Evolutionary conservation across 768 basidiomycete genomes (phyloP).

Genomic region (Suillus americanus): DNA sequence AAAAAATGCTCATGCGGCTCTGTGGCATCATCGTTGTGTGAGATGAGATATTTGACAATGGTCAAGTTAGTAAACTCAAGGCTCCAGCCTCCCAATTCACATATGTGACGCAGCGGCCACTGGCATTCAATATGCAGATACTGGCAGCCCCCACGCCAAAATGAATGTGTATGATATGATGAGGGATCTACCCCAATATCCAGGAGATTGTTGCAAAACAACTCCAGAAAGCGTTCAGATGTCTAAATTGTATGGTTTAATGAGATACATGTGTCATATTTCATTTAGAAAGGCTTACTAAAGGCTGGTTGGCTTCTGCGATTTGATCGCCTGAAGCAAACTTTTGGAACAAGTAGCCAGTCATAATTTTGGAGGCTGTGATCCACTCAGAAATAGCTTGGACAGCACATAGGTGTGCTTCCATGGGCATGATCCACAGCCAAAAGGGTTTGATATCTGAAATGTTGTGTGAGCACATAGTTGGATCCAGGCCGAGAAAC

Average conservation of each 20-base stretch:
- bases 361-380: conserved; percentile 12
- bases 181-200: conserved; percentile 37
- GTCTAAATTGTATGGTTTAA: conserved; percentile 21
- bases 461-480: too few species aligned
- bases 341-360: conserved; percentile 34
- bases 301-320: conserved; percentile 17
- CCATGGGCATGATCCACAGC: conserved; percentile 23
- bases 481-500: neutral
- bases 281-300: conserved; percentile 20
- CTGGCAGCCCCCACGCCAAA: conserved; percentile 20
- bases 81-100: conserved; percentile 48
- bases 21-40: conserved; percentile 39
- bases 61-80: conserved; percentile 38
- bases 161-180: conserved; percentile 21
- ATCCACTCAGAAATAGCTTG: conserved; percentile 34
- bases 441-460: conserved; percentile 33
- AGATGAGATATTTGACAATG: conserved; percentile 43
- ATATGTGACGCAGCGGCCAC: conserved; percentile 28
- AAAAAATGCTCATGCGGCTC: conserved; percentile 36
- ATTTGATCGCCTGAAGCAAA: conserved; percentile 30
- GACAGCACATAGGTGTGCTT: conserved; percentile 36
- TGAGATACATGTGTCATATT: too few species aligned
- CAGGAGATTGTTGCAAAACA: conserved; percentile 40
- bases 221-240: conserved; percentile 35
- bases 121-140: conserved; percentile 29